Evolutionary conservation across 2,329 filamentous ascomycete species (phyloP), one percentile per base, ranked within the genome.

Genomic region (Calonectria honghensis): DNA sequence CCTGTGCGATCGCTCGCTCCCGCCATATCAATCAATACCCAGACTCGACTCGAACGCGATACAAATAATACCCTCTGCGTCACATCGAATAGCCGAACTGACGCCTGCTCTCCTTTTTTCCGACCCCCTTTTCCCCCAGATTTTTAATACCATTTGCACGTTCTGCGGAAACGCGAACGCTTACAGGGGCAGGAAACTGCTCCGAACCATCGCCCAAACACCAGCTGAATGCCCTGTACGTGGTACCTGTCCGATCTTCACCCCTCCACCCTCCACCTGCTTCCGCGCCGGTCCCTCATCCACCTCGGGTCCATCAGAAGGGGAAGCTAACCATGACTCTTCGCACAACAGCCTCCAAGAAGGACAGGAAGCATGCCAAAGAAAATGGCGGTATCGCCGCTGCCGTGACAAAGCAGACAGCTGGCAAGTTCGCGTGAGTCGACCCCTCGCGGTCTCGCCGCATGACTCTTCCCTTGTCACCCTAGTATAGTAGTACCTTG

Each of bases 281-380:
- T 63, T 45, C 74, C 74, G 72, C 70, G 72, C 75, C 67, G 59
- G 59, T 73, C 45, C 72, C 70, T 65, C 76, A 71, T 50, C 72
- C 59, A 71, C 61, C 37, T 72, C 41, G 41, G 51, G 72, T 65
- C 73, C 70, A 74, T 67, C 73, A 76, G 76, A 69, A 75, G 18
- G 61, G 61, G 66, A 75, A 73, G 68, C 75, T 82, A 72, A 79
- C 78, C 79, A 80, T 81, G 78, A 74, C 75, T 76, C 71, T 67
- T 74, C 79, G 77, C 79, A 73, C 73, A 79, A 73, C 73, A 87
- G 85, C 82, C 82, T 84, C 85, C 73, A 89, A 89, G 86, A 90
- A 89, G 83, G 85, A 88, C 80, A 88, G 85, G 83, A 91, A 89
- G 85, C 85, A 90, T 89, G 88, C 86, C 82, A 90, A 86, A 87